phyloP scores from a whole-genome alignment of 2,329 filamentous ascomycete species.

The Penicillium sp. region DNA sequence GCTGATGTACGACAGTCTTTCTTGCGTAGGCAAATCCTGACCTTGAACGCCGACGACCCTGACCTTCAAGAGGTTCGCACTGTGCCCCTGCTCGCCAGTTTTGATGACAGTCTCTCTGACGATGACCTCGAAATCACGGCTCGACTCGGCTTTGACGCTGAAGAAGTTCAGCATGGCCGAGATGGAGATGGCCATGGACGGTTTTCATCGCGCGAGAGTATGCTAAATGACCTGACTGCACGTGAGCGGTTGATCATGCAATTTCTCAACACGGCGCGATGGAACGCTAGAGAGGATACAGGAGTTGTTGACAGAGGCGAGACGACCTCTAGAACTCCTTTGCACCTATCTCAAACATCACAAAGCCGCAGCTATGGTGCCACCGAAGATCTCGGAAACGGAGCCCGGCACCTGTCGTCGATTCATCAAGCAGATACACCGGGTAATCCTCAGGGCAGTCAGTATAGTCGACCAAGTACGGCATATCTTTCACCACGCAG shows the following conservation, averaged over 20 bases:
- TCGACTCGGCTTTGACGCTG: conserved; percentile 22
- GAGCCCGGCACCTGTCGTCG: conserved; percentile 32
- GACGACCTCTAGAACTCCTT: conserved; percentile 23
- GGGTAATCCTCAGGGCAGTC: conserved; percentile 28
- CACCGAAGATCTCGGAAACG: conserved; percentile 26
- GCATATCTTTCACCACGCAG: conserved; percentile 22
- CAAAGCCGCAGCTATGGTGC: conserved; percentile 25
- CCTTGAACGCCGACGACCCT: conserved; percentile 31
- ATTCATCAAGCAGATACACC: conserved; percentile 24
- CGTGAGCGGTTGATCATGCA: conserved; percentile 41
- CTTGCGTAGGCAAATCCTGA: conserved; percentile 39
- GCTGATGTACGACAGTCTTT: conserved; percentile 45
- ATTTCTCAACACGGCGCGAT: conserved; percentile 38
- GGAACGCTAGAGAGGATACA: conserved; percentile 32
- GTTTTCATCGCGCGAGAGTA: conserved; percentile 29
- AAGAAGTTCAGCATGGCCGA: conserved; percentile 18
- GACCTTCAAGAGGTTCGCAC: conserved; percentile 29
- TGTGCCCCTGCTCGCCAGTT: conserved; percentile 24
- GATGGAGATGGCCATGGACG: conserved; percentile 19
- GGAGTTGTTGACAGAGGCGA: conserved; percentile 26
- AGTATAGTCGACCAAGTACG: conserved; percentile 21
- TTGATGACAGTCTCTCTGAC: conserved; percentile 20
- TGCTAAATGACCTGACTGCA: conserved; percentile 36
- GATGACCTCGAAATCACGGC: conserved; percentile 20
- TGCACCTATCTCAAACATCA: conserved; percentile 23